phyloP scores from a whole-genome alignment of 1,284 basidiomycete species.

The Stygiomarasmius scandens region DNA sequence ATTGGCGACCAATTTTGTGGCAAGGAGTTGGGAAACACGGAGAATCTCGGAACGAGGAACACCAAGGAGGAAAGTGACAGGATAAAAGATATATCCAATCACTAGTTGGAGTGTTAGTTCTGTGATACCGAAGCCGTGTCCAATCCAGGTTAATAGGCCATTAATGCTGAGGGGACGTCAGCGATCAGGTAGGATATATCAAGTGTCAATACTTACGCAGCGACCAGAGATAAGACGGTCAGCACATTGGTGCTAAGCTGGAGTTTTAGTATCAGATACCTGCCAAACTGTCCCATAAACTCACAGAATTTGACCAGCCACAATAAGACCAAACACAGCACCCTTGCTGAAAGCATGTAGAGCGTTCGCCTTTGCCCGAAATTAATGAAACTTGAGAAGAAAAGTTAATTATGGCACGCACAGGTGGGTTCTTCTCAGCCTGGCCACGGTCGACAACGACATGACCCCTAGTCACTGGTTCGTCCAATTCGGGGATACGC shows the following conservation, averaged over 20 bases:
- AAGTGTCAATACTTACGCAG: conserved; percentile 43
- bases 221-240: conserved; percentile 80
- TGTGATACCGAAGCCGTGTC: conserved; percentile 83
- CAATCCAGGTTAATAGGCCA: conserved; percentile 88
- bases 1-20: conserved; percentile 86
- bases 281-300: too few species aligned
- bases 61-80: conserved; percentile 82
- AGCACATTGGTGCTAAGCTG: conserved; percentile 69
- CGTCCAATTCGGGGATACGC: conserved; percentile 80
- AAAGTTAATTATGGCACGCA: conserved; percentile 18
- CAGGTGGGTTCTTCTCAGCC: conserved; percentile 50
- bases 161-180: conserved; percentile 53
- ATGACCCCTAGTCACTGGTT: conserved; percentile 82
- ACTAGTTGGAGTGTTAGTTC: conserved; percentile 83
- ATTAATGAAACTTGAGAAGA: conserved; percentile 4
- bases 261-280: not conserved
- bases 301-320: conserved; percentile 84
- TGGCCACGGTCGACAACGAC: conserved; percentile 80
- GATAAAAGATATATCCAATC: conserved; percentile 87
- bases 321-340: conserved; percentile 82
- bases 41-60: conserved; percentile 76
- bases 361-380: conserved; percentile 61
- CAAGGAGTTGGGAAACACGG: conserved; percentile 77
- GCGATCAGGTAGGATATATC: not conserved
- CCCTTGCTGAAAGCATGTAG: conserved; percentile 90